Conservation (phyloP, 176 grass and related monocot genomes). For the Triticum aestivum region IWGSC_CS_RefSeq_v2.1 NC_057807.1:575553588-575554087, state of each 20-base stretch:
- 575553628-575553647: too few relatives aligned
- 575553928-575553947: constrained; percentile 9
- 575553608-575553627: too few relatives aligned
- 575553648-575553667: neutral
- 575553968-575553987: constrained; percentile 30
- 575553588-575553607: too few relatives aligned
- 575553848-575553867: neutral
- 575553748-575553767: neutral
- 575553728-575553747: too few relatives aligned
- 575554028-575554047: constrained; percentile 62
- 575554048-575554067: constrained; percentile 69
- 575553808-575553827: constrained; percentile 20
- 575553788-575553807: neutral
- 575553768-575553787: neutral
- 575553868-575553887: constrained; percentile 2
- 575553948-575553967: constrained; percentile 47
- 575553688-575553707: neutral
- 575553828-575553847: too few relatives aligned
- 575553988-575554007: constrained; percentile 62
- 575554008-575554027: constrained; percentile 41
- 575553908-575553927: constrained; percentile 8
- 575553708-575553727: neutral
- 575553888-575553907: neutral
- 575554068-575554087: constrained; percentile 97
- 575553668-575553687: neutral